Evolutionary conservation across 495 filamentous ascomycete genomes (phyloP).

Genomic region (Monascus purpureus): DNA sequence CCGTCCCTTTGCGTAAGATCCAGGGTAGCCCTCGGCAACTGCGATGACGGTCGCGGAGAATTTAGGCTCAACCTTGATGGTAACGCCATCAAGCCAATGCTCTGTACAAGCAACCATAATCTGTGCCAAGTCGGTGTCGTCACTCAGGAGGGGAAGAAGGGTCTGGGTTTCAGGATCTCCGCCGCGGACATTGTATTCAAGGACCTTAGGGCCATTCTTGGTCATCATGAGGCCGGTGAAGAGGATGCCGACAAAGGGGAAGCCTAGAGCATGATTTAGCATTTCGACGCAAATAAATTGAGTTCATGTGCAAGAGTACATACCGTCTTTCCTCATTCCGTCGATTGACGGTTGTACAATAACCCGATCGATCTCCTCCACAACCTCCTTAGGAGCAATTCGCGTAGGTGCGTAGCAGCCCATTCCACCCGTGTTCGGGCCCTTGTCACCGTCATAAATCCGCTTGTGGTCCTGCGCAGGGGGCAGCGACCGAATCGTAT

Average conservation of each 20-base stretch:
- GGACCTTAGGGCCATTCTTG: constrained; percentile 65
- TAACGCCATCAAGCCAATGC: constrained; percentile 54
- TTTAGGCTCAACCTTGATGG: constrained; percentile 49
- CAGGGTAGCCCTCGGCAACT: constrained; percentile 90
- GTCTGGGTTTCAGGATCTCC: constrained; percentile 96
- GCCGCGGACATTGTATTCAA: constrained; percentile 96
- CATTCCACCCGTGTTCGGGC: constrained; percentile 96
- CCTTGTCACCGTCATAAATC: constrained; percentile 78
- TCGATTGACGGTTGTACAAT: constrained; percentile 83
- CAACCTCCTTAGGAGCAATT: constrained; percentile 58
- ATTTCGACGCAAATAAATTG: neutral
- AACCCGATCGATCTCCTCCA: constrained; percentile 65
- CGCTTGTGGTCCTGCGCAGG: constrained; percentile 95
- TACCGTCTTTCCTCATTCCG: constrained; percentile 68
- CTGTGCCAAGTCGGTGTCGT: constrained; percentile 76
- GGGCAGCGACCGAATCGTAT: constrained; percentile 70
- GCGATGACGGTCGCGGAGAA: constrained; percentile 87
- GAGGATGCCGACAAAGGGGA: constrained; percentile 71
- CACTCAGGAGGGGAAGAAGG: constrained; percentile 63
- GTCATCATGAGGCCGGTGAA: constrained; percentile 98
- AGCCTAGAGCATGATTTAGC: constrained; percentile 17
- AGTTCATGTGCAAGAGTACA: too few relatives aligned
- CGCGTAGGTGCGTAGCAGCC: constrained; percentile 89
- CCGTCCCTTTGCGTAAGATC: constrained; percentile 68
- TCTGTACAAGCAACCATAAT: constrained; percentile 79